Conservation (phyloP, 805 yeast species). For the Nadsonia fulvescens region DNA sequence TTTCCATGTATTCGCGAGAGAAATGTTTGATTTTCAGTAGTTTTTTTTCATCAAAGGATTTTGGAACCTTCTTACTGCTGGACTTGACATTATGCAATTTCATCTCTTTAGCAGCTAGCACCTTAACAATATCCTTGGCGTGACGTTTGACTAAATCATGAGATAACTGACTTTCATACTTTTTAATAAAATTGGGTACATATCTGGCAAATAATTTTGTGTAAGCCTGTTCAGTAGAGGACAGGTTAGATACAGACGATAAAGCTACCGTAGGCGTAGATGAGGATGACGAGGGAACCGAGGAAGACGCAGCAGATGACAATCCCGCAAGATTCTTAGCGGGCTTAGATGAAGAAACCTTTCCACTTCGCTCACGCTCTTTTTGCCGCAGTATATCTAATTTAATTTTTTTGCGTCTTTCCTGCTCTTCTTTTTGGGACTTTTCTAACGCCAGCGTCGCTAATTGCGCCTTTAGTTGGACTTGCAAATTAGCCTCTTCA, state of each 20-base stretch:
- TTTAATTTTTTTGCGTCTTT: neutral
- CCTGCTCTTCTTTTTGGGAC: conserved; percentile 2
- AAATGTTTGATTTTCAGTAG: conserved; percentile 51
- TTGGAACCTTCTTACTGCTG: conserved; percentile 29
- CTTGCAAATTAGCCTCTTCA: conserved; percentile 19
- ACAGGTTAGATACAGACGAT: neutral
- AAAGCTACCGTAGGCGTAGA: neutral
- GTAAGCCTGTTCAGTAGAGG: conserved; percentile 5
- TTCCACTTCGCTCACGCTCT: too few species aligned
- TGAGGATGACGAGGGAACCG: neutral
- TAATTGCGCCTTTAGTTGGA: conserved; percentile 10
- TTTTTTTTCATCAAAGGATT: conserved; percentile 44
- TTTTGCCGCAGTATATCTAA: neutral
- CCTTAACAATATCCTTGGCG: conserved; percentile 60
- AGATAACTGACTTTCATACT: conserved; percentile 47
- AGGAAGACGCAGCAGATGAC: neutral
- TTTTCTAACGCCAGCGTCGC: conserved; percentile 3
- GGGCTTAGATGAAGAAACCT: too few species aligned
- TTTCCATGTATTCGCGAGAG: conserved; percentile 21
- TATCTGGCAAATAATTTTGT: conserved; percentile 41
- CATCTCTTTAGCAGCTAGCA: conserved; percentile 50
- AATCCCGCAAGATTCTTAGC: neutral
- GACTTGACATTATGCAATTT: too few species aligned
- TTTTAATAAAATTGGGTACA: conserved; percentile 64
- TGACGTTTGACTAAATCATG: conserved; percentile 58